Conservation (phyloP, 2,329 filamentous ascomycete genomes). For the Colletotrichum lindemuthianum region DNA sequence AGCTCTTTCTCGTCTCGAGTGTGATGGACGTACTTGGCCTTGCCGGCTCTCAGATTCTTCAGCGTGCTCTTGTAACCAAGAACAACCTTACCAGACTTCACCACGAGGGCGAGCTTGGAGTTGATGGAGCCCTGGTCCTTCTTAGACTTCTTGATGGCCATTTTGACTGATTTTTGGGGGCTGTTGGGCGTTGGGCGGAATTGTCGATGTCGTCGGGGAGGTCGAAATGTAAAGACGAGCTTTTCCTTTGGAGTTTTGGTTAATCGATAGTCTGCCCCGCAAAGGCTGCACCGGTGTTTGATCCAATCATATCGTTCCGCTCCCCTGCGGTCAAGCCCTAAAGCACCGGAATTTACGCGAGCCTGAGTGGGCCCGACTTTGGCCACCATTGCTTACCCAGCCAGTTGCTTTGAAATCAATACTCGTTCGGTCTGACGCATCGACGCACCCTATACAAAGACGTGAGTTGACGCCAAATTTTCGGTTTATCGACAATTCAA, state of each 20-base stretch:
- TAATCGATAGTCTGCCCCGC: not conserved
- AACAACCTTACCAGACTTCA: slow-evolving; percentile 81
- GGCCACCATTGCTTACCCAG: slow-evolving; percentile 35
- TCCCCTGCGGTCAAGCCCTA: slow-evolving; percentile 46
- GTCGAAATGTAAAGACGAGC: not conserved
- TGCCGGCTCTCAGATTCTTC: slow-evolving; percentile 92
- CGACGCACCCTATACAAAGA: slow-evolving; percentile 26
- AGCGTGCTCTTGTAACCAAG: slow-evolving; percentile 83
- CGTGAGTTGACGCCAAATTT: slow-evolving; percentile 25
- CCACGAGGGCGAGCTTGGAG: slow-evolving; percentile 67
- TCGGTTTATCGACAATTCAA: slow-evolving; percentile 40
- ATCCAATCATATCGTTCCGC: slow-evolving; percentile 43
- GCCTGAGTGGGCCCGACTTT: slow-evolving; percentile 12
- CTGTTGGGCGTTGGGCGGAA: slow-evolving; percentile 31
- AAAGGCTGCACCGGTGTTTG: not conserved
- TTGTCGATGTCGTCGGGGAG: slow-evolving; percentile 25
- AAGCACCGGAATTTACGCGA: slow-evolving; percentile 52
- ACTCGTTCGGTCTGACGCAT: slow-evolving; percentile 44
- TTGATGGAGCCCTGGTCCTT: slow-evolving; percentile 82
- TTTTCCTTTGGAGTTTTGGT: slow-evolving; percentile 16
- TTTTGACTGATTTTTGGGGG: slow-evolving; percentile 62
- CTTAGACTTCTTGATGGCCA: slow-evolving; percentile 82
- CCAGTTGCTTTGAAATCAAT: slow-evolving; percentile 66
- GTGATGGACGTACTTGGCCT: slow-evolving; percentile 74
- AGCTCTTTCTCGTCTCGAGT: not conserved